These are phyloP conservation scores for Dittrichia graveolens DNA, from an alignment of 129 eudicot species.

Conservation along the genomic window DNA sequence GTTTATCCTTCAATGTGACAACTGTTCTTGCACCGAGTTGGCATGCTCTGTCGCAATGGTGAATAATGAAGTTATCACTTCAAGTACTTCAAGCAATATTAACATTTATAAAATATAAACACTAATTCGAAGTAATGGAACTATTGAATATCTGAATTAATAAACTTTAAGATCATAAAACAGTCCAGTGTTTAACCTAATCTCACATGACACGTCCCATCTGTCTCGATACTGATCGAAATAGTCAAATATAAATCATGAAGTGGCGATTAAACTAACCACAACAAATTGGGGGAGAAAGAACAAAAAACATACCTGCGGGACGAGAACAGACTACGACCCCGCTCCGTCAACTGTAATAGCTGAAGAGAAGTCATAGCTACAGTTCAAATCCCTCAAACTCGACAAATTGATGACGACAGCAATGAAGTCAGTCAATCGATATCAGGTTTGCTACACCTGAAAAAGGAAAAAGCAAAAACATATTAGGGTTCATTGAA, in stretches of 20 bases:
- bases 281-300: background rate
- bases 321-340: slow-evolving; percentile 75
- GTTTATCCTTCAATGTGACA: too few species aligned
- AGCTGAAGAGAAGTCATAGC: slow-evolving; percentile 95
- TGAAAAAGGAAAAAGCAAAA: background rate
- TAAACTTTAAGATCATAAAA: background rate
- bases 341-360: slow-evolving; percentile 93
- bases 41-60: background rate
- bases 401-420: slow-evolving; percentile 9
- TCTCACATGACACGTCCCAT: background rate
- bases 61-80: background rate
- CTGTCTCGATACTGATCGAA: background rate
- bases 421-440: slow-evolving; percentile 15
- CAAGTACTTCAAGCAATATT: too few species aligned
- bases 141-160: background rate
- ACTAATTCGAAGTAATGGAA: background rate
- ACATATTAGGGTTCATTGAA: slow-evolving; percentile 31
- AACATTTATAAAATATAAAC: background rate
- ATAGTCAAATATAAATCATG: slow-evolving; percentile 1
- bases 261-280: slow-evolving; percentile 5
- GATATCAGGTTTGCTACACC: background rate
- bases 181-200: background rate
- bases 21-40: too few species aligned
- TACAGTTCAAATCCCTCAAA: slow-evolving; percentile 33
- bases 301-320: slow-evolving; percentile 47